phyloP scores from a whole-genome alignment of 139 green algal species.

The Chlorella sp. region DNA sequence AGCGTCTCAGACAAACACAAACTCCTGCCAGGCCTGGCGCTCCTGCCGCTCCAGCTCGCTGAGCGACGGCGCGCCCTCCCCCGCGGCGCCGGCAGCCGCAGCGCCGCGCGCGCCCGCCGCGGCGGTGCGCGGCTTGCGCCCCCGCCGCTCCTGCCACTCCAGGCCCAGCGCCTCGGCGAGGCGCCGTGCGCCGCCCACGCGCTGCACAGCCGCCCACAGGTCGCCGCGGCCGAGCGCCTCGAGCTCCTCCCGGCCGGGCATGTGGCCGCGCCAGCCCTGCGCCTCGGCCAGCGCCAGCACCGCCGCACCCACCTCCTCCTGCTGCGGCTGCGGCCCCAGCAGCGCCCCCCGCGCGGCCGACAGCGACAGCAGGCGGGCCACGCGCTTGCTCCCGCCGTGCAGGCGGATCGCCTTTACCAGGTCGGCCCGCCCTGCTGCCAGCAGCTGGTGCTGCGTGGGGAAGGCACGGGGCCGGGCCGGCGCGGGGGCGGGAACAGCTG shows the following conservation, averaged over 20 bases:
- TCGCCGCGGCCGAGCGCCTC: slow-evolving; percentile 13
- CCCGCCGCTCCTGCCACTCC: slow-evolving; percentile 18
- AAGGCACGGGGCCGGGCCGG: not conserved
- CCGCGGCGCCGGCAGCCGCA: too few relatives aligned
- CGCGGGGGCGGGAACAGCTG: not conserved
- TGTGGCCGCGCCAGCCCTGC: too few relatives aligned
- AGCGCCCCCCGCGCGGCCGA: not conserved
- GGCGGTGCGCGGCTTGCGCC: too few relatives aligned
- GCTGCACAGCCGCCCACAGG: slow-evolving; percentile 5
- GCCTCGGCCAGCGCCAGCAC: too few relatives aligned
- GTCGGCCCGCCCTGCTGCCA: slow-evolving; percentile 23
- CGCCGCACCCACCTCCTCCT: not conserved
- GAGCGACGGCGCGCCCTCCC: too few relatives aligned
- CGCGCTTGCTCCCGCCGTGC: slow-evolving; percentile 34
- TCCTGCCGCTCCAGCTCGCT: too few relatives aligned
- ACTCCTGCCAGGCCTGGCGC: too few relatives aligned
- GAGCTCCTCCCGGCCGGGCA: slow-evolving; percentile 23
- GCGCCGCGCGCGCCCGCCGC: too few relatives aligned
- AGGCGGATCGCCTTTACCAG: slow-evolving; percentile 34
- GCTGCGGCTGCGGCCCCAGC: not conserved
- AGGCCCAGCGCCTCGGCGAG: slow-evolving; percentile 6
- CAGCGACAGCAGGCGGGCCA: slow-evolving; percentile 28
- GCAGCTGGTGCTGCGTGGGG: slow-evolving; percentile 39
- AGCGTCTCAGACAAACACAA: too few relatives aligned
- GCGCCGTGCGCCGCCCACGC: slow-evolving; percentile 5